phyloP scores from a whole-genome alignment of 148 eudicot genomes.

The Silene latifolia region DNA sequence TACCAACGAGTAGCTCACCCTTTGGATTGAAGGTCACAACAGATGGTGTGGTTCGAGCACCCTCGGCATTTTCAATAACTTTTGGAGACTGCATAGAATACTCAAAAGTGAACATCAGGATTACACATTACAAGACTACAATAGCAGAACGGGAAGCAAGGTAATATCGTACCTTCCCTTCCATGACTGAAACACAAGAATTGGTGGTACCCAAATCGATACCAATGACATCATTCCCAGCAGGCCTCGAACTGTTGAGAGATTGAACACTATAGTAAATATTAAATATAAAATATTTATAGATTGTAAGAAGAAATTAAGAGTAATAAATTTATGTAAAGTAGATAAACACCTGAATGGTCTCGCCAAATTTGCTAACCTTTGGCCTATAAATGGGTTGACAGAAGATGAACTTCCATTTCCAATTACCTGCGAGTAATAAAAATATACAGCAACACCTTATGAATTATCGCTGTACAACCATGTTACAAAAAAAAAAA shows the following conservation, averaged over 20 bases:
- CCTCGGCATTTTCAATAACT: slow-evolving; percentile 93
- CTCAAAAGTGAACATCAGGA: not conserved
- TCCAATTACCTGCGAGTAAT: slow-evolving; percentile 51
- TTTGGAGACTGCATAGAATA: slow-evolving; percentile 52
- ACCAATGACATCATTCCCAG: slow-evolving; percentile 85
- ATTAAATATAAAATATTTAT: not conserved
- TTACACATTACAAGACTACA: too few relatives aligned
- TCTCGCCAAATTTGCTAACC: slow-evolving; percentile 51
- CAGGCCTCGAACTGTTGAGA: slow-evolving; percentile 55
- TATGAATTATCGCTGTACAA: not conserved
- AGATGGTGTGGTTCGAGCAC: slow-evolving; percentile 95
- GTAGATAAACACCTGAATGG: slow-evolving; percentile 61
- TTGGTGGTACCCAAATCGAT: slow-evolving; percentile 96
- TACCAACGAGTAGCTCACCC: slow-evolving; percentile 87
- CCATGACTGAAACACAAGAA: slow-evolving; percentile 94
- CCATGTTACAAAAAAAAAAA: not conserved
- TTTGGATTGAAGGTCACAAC: slow-evolving; percentile 76
- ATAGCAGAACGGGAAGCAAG: not conserved
- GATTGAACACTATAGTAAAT: not conserved
- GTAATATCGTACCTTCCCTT: slow-evolving; percentile 66
- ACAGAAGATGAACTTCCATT: slow-evolving; percentile 48
- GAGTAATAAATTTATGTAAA: not conserved
- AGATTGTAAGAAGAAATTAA: not conserved
- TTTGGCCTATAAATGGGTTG: slow-evolving; percentile 43
- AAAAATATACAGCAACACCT: not conserved